Percentiles rank a stretch among this genome's conserved stretches.
phyloP scores from a whole-genome alignment of 352 stramenopile species.

The Pythium aquatile region DNA sequence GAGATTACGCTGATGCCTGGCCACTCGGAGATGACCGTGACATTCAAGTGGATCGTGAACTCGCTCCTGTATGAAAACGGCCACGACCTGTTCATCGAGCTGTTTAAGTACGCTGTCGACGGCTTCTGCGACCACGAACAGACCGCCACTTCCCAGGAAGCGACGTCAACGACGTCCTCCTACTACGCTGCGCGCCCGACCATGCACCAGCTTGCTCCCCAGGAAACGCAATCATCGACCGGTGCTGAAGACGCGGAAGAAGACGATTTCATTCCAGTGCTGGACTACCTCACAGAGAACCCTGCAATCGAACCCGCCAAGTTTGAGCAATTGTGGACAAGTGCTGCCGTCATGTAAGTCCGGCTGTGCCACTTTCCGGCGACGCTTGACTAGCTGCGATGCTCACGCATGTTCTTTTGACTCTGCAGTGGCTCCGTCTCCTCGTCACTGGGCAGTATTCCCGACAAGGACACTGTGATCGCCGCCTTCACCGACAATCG shows the following conservation, averaged over 20 bases:
- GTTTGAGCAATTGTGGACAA: slow-evolving; percentile 82
- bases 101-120: slow-evolving; percentile 70
- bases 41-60: slow-evolving; percentile 88
- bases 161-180: slow-evolving; percentile 10
- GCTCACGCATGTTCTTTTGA: neutral
- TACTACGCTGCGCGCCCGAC: slow-evolving; percentile 18
- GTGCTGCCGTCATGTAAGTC: slow-evolving; percentile 71
- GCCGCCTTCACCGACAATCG: slow-evolving; percentile 63
- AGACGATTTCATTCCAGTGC: slow-evolving; percentile 56
- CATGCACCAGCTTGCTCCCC: slow-evolving; percentile 14
- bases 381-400: too few species aligned
- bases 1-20: slow-evolving; percentile 79
- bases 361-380: neutral
- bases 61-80: slow-evolving; percentile 84
- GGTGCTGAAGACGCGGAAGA: slow-evolving; percentile 32
- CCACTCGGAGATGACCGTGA: slow-evolving; percentile 76
- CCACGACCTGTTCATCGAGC: slow-evolving; percentile 77
- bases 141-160: slow-evolving; percentile 1
- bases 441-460: slow-evolving; percentile 46
- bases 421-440: slow-evolving; percentile 48
- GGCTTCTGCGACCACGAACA: slow-evolving; percentile 44
- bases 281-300: slow-evolving; percentile 63
- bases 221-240: slow-evolving; percentile 24
- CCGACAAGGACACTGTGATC: slow-evolving; percentile 78
- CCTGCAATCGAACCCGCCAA: slow-evolving; percentile 65